Evolutionary conservation across 1,284 basidiomycete species (phyloP).

Genomic region (Leccinum pachyderme): DNA sequence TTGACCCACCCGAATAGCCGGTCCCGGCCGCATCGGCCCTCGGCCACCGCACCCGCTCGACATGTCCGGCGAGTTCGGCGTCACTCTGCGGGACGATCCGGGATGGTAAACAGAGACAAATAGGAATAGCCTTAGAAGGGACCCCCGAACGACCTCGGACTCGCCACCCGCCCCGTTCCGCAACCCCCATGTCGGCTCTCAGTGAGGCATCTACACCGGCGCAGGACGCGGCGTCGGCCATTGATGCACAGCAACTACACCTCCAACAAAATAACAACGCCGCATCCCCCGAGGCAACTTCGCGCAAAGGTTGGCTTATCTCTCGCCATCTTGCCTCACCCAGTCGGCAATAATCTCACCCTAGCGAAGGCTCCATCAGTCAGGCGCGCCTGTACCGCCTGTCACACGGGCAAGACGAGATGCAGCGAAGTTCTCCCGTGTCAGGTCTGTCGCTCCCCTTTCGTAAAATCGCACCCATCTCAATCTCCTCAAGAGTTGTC

Average conservation of each 20-base stretch:
- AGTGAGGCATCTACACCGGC: constrained; percentile 59
- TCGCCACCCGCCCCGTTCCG: constrained; percentile 34
- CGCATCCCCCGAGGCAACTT: constrained; percentile 22
- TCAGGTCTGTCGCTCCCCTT: constrained; percentile 48
- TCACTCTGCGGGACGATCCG: constrained; percentile 19
- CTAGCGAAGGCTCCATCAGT: constrained; percentile 75
- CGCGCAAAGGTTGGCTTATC: constrained; percentile 33
- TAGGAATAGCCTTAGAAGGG: constrained; percentile 26
- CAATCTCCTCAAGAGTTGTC: constrained; percentile 55
- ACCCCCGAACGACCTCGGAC: constrained; percentile 36
- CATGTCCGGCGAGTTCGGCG: constrained; percentile 9
- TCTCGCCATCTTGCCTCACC: constrained; percentile 15
- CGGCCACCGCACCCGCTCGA: constrained; percentile 1
- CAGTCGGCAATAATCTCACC: constrained; percentile 12
- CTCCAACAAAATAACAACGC: constrained; percentile 41
- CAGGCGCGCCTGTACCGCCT: constrained; percentile 72
- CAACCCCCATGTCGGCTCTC: constrained; percentile 66
- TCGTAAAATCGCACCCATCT: constrained; percentile 1
- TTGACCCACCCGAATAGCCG: constrained; percentile 22
- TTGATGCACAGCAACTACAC: constrained; percentile 60
- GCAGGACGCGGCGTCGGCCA: constrained; percentile 54
- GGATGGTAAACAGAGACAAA: constrained; percentile 22
- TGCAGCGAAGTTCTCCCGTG: constrained; percentile 77
- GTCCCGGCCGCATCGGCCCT: constrained; percentile 2
- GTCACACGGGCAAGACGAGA: constrained; percentile 75